Evolutionary conservation across 2,329 filamentous ascomycete genomes (phyloP), one percentile per base, ranked within the genome.

Genomic region (Ascochyta koolunga): DNA sequence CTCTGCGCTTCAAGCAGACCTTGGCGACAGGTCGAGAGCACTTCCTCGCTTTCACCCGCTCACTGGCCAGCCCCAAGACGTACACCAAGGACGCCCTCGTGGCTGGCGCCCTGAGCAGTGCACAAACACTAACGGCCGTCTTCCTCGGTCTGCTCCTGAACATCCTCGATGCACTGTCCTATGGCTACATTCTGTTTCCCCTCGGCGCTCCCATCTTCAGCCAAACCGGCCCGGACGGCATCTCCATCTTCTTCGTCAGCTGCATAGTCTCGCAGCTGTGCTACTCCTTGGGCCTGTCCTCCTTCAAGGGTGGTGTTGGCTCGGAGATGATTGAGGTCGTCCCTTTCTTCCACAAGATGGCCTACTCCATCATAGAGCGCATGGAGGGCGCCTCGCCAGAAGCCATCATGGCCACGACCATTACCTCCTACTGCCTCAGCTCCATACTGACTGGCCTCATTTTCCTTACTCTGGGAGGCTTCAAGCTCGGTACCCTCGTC

Each of bases 321-420:
- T 98, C 95, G 2, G 95, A 99, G 75, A 88, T 99, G 87, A 99
- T 98, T 62, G 95, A 99, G 77, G 93, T 98, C 1, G 93, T 99
- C 0, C 95, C 93, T 0, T 99, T 99, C 78, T 98, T 99, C 73
- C 95, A 99, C 77, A 96, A 93, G 68, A 99, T 99, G 93, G 93
- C 95, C 0, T 87, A 88, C 59, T 93, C 89, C 25, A 97, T 98
- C 69, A 86, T 95, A 61, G 80, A 81, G 13, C 81, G 84, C 37
- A 87, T 99, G 60, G 91, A 93, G 15, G 85, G 89, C 58, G 87
- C 93, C 18, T 87, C 95, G 22, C 86, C 90, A 1, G 88, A 95
- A 65, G 89, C 91, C 3, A 89, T 99, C 40, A 89, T 97, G 60
- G 93, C 95, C 25, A 99, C 95, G 0, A 96, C 93, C 2, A 96